These are phyloP conservation scores for Lophium mytilinum DNA, from an alignment of 495 filamentous ascomycete genomes.

Conservation along the genomic window DNA sequence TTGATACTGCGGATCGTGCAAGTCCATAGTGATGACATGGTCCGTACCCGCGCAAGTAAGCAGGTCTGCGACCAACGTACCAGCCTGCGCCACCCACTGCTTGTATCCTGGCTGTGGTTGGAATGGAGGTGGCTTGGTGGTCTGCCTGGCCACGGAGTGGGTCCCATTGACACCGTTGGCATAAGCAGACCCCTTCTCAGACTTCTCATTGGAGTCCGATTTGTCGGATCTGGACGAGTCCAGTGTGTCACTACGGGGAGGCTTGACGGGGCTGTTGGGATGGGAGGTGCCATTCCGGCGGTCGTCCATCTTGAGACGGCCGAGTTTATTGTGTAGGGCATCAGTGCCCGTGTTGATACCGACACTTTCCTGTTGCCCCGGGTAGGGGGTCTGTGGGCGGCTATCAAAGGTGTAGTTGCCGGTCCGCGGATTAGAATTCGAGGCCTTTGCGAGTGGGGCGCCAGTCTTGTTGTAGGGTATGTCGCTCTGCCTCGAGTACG, in stretches of 20 bases:
- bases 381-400: constrained; percentile 74
- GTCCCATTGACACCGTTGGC: constrained; percentile 12
- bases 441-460: constrained; percentile 70
- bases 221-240: constrained; percentile 49
- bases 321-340: constrained; percentile 56
- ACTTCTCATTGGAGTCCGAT: constrained; percentile 10
- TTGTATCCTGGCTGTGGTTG: constrained; percentile 86
- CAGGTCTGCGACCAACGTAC: constrained; percentile 88
- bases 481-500: constrained; percentile 90
- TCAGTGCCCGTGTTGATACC: constrained; percentile 57
- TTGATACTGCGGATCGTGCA: constrained; percentile 97
- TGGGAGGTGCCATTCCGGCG: constrained; percentile 35
- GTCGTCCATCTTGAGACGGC: constrained; percentile 52
- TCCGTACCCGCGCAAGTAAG: constrained; percentile 93
- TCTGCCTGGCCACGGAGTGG: constrained; percentile 9
- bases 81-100: constrained; percentile 97
- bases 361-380: constrained; percentile 53
- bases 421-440: constrained; percentile 32
- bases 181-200: background rate
- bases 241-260: constrained; percentile 49
- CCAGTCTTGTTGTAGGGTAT: constrained; percentile 92
- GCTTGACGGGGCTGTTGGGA: constrained; percentile 28
- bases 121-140: constrained; percentile 42
- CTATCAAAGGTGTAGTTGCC: constrained; percentile 83
- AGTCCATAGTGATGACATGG: constrained; percentile 93